phyloP scores from a whole-genome alignment of 257 asterid genomes.

The Nicotiana undulata region DNA sequence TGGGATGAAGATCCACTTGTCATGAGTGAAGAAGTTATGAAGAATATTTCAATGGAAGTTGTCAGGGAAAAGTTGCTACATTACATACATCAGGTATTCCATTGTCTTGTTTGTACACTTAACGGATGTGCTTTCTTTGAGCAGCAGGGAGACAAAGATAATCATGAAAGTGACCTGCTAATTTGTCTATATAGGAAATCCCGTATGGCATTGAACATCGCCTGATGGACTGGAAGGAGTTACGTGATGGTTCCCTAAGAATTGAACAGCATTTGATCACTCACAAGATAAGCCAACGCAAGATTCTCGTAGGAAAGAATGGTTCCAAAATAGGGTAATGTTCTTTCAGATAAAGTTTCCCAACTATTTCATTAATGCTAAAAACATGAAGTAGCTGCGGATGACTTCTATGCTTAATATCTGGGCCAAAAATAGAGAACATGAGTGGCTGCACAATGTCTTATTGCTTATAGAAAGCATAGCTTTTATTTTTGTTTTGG shows the following conservation, averaged over 20 bases:
- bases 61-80: conserved; percentile 81
- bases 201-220: conserved; percentile 89
- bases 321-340: conserved; percentile 82
- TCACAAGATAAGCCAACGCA: conserved; percentile 84
- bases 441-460: not conserved
- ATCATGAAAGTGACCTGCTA: not conserved
- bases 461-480: not conserved
- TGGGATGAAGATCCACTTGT: conserved; percentile 95
- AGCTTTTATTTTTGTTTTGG: not conserved
- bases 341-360: not conserved
- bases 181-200: conserved; percentile 51
- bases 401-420: not conserved
- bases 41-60: conserved; percentile 81
- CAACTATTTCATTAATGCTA: not conserved
- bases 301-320: conserved; percentile 78
- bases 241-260: conserved; percentile 79
- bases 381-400: not conserved
- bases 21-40: conserved; percentile 89
- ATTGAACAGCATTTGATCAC: conserved; percentile 96
- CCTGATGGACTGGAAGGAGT: conserved; percentile 88
- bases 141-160: not conserved
- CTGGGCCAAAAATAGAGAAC: not conserved
- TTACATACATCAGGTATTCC: conserved; percentile 81
- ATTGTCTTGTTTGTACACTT: conserved; percentile 2
- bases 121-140: not conserved